These are phyloP conservation scores for Stylosanthes scabra DNA, from an alignment of 331 rosid genomes.

Conservation along the genomic window DNA sequence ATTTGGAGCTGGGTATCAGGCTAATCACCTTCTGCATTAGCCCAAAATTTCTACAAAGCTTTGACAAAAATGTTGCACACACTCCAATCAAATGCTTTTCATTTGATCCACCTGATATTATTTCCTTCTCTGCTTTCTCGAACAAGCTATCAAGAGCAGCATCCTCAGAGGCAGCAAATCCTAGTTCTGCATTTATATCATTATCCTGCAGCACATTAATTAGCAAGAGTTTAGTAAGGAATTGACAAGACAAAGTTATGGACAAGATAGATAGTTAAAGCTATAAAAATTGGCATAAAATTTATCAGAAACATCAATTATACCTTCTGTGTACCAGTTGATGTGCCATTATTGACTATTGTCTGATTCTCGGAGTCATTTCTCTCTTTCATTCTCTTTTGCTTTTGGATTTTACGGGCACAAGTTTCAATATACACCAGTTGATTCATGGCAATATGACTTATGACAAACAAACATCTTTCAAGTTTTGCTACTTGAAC, in stretches of 20 bases:
- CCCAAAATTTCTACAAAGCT: conserved; percentile 85
- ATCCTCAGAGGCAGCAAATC: conserved; percentile 95
- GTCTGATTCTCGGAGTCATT: conserved; percentile 56
- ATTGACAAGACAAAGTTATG: conserved; percentile 22
- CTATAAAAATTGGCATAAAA: conserved; percentile 8
- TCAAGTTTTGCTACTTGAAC: conserved; percentile 76
- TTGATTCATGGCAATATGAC: conserved; percentile 97
- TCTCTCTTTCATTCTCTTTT: conserved; percentile 62
- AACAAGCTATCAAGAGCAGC: conserved; percentile 83
- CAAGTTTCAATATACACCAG: conserved; percentile 88
- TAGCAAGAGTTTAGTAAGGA: conserved; percentile 8
- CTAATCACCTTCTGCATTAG: conserved; percentile 86
- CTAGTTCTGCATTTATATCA: conserved; percentile 83
- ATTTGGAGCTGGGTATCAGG: conserved; percentile 5
- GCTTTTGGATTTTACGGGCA: conserved; percentile 86
- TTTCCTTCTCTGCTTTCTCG: conserved; percentile 93
- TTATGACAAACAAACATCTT: conserved; percentile 75
- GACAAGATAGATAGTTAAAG: conserved; percentile 20
- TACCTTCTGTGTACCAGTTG: conserved; percentile 69
- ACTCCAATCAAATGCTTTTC: conserved; percentile 83
- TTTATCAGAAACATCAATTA: conserved; percentile 19
- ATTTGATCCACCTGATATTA: conserved; percentile 63
- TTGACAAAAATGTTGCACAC: conserved; percentile 79
- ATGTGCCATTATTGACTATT: conserved; percentile 47
- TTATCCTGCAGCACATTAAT: conserved; percentile 62